Evolutionary conservation across 108 stramenopile species (phyloP).

Genomic region (Pseudonitzschia multistriata): DNA sequence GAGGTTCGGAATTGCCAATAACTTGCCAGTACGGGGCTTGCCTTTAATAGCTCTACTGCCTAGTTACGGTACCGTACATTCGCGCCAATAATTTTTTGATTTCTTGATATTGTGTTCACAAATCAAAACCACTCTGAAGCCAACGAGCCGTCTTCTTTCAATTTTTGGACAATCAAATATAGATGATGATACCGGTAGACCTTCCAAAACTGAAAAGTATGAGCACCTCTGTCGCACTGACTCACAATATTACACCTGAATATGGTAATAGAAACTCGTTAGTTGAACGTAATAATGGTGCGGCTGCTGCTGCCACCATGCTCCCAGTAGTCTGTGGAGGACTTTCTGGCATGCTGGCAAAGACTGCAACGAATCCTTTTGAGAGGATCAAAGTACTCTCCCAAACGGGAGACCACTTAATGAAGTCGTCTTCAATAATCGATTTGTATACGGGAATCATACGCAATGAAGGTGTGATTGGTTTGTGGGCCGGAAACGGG

Average conservation of each 20-base stretch:
- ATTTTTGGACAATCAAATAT: no score
- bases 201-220: no score
- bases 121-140: no score
- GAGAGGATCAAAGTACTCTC: constrained; percentile 87
- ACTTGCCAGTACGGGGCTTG: no score
- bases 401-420: constrained; percentile 81
- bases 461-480: constrained; percentile 73
- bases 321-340: constrained; percentile 80
- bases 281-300: background rate
- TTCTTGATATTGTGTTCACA: no score
- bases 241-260: background rate
- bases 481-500: constrained; percentile 89
- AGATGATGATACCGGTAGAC: no score
- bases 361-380: constrained; percentile 87
- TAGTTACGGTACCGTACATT: background rate
- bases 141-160: no score
- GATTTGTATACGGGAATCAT: constrained; percentile 63
- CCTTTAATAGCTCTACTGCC: no score
- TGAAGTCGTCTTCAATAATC: constrained; percentile 25
- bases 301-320: constrained; percentile 45
- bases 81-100: background rate
- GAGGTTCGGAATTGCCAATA: no score
- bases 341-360: constrained; percentile 87
- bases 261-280: background rate
- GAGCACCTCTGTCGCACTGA: background rate